phyloP scores from a whole-genome alignment of 2,329 filamentous ascomycete species.

The Colletotrichum kahawae region DNA sequence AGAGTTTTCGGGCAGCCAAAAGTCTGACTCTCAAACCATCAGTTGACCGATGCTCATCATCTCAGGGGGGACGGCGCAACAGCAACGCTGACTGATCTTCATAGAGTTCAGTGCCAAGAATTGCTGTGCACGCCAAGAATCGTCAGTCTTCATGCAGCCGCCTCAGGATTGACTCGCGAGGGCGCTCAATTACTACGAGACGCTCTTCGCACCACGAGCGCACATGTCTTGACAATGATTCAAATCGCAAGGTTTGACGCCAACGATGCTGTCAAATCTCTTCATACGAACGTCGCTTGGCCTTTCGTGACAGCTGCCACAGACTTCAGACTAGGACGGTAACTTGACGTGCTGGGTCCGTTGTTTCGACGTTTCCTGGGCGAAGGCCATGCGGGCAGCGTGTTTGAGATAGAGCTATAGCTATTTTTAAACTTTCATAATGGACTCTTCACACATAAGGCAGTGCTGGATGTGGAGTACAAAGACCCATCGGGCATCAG shows the following conservation, averaged over 20 bases:
- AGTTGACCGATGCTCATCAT: neutral
- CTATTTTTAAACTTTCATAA: slow-evolving; percentile 13
- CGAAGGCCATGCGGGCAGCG: neutral
- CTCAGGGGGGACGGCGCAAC: neutral
- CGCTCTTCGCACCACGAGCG: neutral
- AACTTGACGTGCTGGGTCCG: neutral
- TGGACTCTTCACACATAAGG: neutral
- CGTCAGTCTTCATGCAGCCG: neutral
- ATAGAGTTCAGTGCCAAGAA: slow-evolving; percentile 13
- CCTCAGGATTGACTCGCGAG: slow-evolving; percentile 3
- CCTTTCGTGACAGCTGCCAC: neutral
- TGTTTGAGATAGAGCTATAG: neutral
- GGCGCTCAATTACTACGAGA: neutral
- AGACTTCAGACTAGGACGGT: neutral
- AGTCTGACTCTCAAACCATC: neutral
- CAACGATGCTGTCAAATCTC: neutral
- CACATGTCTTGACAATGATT: neutral
- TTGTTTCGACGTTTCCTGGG: neutral
- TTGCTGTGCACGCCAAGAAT: slow-evolving; percentile 5
- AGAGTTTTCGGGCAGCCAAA: neutral
- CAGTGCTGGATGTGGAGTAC: neutral
- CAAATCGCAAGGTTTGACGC: neutral
- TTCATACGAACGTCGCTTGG: neutral
- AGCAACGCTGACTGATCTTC: neutral
- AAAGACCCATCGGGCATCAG: neutral